phyloP scores from a whole-genome alignment of 345 rosid species.

The Cardamine resedifolia region DNA sequence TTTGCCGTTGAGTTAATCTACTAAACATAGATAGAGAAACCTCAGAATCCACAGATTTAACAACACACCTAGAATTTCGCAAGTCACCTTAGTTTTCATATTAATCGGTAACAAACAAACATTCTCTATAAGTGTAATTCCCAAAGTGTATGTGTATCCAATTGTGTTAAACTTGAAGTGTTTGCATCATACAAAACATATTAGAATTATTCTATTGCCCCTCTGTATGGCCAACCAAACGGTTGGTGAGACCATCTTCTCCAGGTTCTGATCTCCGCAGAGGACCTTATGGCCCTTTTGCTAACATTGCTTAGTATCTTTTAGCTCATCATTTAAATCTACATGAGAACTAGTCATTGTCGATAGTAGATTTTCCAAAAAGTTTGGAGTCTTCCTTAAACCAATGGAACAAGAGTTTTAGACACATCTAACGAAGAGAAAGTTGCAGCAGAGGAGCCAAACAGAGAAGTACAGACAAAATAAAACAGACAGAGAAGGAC shows the following conservation, averaged over 20 bases:
- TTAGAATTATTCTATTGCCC: background rate
- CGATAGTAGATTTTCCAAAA: background rate
- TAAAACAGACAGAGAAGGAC: background rate
- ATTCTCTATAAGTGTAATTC: background rate
- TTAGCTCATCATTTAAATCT: no score
- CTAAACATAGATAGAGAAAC: background rate
- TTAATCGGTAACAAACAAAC: background rate
- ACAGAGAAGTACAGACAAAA: background rate
- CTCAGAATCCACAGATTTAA: background rate
- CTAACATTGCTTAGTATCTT: no score
- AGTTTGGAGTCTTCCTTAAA: slow-evolving; percentile 20
- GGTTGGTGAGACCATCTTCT: background rate
- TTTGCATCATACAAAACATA: background rate
- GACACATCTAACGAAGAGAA: background rate
- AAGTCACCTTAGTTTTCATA: background rate
- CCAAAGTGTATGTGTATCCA: background rate
- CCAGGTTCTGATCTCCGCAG: background rate
- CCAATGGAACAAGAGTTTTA: slow-evolving; percentile 18
- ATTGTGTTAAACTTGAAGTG: background rate
- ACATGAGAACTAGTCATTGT: background rate
- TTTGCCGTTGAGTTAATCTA: background rate
- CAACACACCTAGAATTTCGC: background rate
- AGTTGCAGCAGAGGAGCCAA: background rate
- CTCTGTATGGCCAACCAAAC: background rate
- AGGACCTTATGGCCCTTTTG: no score